Evolutionary conservation across 163 green algal species (phyloP).

Genomic region (Chlamydomonas reinhardtii): DNA sequence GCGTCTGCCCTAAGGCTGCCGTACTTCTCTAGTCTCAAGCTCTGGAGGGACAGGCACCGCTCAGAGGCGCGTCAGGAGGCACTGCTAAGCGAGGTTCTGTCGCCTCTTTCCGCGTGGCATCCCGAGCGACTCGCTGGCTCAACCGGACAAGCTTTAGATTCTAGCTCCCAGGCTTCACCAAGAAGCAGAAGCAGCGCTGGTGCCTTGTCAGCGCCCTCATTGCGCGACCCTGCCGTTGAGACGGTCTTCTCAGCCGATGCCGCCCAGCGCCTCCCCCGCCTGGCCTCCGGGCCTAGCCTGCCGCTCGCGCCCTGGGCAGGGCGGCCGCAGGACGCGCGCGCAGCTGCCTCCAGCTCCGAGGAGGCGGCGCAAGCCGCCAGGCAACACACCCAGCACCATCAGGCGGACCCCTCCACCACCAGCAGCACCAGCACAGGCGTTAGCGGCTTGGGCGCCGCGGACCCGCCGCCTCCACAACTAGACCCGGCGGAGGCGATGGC

Average conservation of each 20-base stretch:
- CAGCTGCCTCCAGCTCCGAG: background rate
- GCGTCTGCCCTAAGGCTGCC: background rate
- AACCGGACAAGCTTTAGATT: background rate
- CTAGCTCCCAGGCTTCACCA: too few relatives aligned
- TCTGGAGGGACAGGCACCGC: background rate
- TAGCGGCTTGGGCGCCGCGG: background rate
- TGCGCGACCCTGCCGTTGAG: conserved; percentile 4
- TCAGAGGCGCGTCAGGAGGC: background rate
- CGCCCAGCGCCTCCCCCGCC: background rate
- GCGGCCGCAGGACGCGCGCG: too few relatives aligned
- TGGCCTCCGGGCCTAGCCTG: conserved; percentile 24
- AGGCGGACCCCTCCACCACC: too few relatives aligned
- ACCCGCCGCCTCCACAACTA: conserved; percentile 40
- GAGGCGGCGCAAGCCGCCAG: too few relatives aligned
- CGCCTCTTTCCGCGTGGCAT: background rate
- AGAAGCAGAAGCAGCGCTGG: background rate
- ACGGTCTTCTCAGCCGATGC: conserved; percentile 27
- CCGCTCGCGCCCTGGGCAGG: background rate
- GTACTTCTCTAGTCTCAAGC: background rate
- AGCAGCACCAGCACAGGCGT: background rate
- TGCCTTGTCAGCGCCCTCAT: background rate
- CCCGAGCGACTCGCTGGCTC: background rate
- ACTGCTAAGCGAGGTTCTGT: conserved; percentile 10
- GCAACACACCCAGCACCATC: too few relatives aligned
- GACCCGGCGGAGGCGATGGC: conserved; percentile 63